Evolutionary conservation across 2,329 filamentous ascomycete species (phyloP).

Genomic region (Beauveria australis): DNA sequence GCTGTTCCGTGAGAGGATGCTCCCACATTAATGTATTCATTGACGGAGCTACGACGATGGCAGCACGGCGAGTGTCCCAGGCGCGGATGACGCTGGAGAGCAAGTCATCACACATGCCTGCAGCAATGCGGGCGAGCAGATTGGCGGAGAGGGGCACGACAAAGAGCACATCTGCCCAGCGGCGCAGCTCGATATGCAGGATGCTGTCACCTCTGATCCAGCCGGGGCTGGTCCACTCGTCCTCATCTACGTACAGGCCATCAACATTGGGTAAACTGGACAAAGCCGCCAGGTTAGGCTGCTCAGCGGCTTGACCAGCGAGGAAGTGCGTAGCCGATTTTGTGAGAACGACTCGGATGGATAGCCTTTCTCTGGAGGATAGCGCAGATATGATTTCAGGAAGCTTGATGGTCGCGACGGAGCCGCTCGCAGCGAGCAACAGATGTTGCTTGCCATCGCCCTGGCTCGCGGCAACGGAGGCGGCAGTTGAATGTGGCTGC

Average conservation of each 20-base stretch:
- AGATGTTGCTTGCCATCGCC: constrained; percentile 34
- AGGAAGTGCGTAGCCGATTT: constrained; percentile 68
- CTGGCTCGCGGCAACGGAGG: constrained; percentile 24
- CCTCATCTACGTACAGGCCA: constrained; percentile 71
- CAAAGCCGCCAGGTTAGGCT: constrained; percentile 59
- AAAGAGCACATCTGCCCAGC: constrained; percentile 70
- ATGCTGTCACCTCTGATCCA: constrained; percentile 77
- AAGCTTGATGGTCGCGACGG: constrained; percentile 85
- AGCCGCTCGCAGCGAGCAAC: constrained; percentile 34
- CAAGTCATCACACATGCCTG: constrained; percentile 71
- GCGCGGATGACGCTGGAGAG: constrained; percentile 68
- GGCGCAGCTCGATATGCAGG: constrained; percentile 79
- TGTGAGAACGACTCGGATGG: constrained; percentile 80
- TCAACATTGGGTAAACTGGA: constrained; percentile 62
- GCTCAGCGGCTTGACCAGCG: constrained; percentile 64
- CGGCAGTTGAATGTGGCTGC: constrained; percentile 14
- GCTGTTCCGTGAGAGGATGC: constrained; percentile 70
- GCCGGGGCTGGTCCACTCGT: constrained; percentile 65
- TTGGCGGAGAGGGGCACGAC: constrained; percentile 80
- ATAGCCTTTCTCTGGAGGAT: constrained; percentile 45
- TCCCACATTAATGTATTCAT: constrained; percentile 93
- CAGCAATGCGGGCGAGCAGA: constrained; percentile 72
- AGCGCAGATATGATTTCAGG: constrained; percentile 57
- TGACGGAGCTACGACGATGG: constrained; percentile 68
- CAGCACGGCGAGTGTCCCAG: constrained; percentile 69